Percentiles rank a stretch among this genome's conserved stretches.
Evolutionary conservation across 768 basidiomycete genomes (phyloP).

Genomic region (button mushroom (Agaricus bisporus)): DNA sequence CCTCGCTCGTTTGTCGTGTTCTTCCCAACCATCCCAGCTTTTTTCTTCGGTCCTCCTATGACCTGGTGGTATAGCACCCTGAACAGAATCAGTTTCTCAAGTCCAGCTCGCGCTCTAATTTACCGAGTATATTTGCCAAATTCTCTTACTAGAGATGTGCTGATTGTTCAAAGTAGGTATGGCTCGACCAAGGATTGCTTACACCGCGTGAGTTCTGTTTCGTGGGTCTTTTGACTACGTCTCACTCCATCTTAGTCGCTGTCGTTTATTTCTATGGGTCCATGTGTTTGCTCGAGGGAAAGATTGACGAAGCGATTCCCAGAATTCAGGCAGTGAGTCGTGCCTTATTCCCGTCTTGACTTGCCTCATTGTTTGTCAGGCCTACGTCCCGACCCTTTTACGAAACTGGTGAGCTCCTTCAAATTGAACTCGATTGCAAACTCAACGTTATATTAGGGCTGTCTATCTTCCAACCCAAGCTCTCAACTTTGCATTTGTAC

Average conservation of each 20-base stretch:
- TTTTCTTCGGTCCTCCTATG: slow-evolving; percentile 74
- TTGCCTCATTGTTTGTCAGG: slow-evolving; percentile 26
- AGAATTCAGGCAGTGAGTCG: slow-evolving; percentile 38
- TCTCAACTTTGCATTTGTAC: slow-evolving; percentile 74
- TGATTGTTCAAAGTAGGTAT: slow-evolving; percentile 42
- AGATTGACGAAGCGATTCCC: slow-evolving; percentile 40
- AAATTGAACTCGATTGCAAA: background rate
- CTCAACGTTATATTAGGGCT: slow-evolving; percentile 32
- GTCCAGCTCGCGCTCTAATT: slow-evolving; percentile 48
- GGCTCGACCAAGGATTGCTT: slow-evolving; percentile 73
- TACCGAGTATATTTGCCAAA: slow-evolving; percentile 45
- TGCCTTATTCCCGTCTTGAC: background rate
- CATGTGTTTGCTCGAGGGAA: slow-evolving; percentile 79
- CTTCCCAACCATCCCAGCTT: slow-evolving; percentile 31
- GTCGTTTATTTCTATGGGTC: slow-evolving; percentile 56
- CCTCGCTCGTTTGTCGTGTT: background rate
- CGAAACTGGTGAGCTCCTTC: slow-evolving; percentile 58
- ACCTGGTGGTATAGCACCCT: slow-evolving; percentile 79
- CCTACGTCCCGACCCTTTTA: slow-evolving; percentile 66
- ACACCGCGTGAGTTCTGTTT: slow-evolving; percentile 49
- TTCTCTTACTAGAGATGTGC: background rate
- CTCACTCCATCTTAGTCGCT: slow-evolving; percentile 25
- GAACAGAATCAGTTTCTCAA: slow-evolving; percentile 63
- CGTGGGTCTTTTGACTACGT: background rate
- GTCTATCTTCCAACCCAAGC: slow-evolving; percentile 75